Base-by-base conservation (phyloP, 2,329 filamentous ascomycete genomes). In the Fusarium transvaalense region DNA sequence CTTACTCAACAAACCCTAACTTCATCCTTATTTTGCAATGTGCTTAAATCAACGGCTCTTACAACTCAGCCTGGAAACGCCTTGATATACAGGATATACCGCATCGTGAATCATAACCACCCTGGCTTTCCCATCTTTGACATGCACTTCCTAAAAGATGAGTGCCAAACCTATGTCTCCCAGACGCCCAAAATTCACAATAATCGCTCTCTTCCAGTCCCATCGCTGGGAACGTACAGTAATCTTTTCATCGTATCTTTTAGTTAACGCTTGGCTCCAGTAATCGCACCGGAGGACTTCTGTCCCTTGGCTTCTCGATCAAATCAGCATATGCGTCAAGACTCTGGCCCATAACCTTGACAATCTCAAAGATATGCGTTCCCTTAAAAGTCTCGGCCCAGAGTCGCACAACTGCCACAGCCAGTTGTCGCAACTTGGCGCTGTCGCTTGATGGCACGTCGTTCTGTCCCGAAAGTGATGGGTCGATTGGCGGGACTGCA, bases 301-400 rank as follows among this genome's bases (percentile, higher is more conserved):
- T 79, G 48, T 85, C 84, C 32, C 82, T 78, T 7, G 83, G 82
- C 75, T 87, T 88, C 73, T 88, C 85, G 34, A 88, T 76, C 61
- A 88, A 72, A 56, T 87, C 84, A 3, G 85, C 86, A 69, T 88
- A 89, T 6, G 82, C 82, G 57, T 89, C 86, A 50, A 89, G 73
- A 17, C 85, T 86, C 17, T 81, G 79, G 0, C 86, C 86, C 80
- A 89, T 87, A 5, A 86, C 83, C 71, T 84, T 84, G 41, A 89
- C 83, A 61, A 88, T 82, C 59, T 89, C 86, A 69, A 89, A 89
- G 9, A 89, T 85, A 69, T 89, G 86, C 13, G 83, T 83, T 13
- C 86, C 87, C 64, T 88, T 88, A 75, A 89, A 89, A 1, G 86
- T 85, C 73, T 88, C 86, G 0, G 86, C 86, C 87, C 87, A 89